Conservation (phyloP, 371 early-diverging fungal species). For the Zychaea mexicana region DNA sequence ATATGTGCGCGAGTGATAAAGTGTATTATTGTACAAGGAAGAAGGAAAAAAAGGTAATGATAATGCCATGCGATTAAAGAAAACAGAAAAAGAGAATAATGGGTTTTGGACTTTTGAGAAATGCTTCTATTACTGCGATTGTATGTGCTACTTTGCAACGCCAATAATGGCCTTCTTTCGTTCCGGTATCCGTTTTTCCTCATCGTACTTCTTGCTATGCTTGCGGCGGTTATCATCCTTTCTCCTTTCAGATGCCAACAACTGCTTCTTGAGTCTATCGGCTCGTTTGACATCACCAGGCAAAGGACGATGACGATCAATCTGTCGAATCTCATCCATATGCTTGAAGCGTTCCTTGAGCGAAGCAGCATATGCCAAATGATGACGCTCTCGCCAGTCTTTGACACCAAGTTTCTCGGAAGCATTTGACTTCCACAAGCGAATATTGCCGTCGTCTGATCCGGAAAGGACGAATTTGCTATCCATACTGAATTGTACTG, state of each 20-base stretch:
- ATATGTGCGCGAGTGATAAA: too few relatives aligned
- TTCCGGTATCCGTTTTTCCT: conserved; percentile 68
- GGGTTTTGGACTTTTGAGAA: not conserved
- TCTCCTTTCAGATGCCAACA: conserved; percentile 75
- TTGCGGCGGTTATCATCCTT: conserved; percentile 87
- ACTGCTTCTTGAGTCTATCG: conserved; percentile 74
- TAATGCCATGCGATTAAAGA: not conserved
- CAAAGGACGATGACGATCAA: conserved; percentile 84
- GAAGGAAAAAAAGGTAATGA: not conserved
- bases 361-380: conserved; percentile 80
- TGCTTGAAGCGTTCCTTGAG: conserved; percentile 95
- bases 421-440: conserved; percentile 97
- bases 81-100: not conserved
- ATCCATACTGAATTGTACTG: conserved; percentile 94
- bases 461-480: conserved; percentile 96
- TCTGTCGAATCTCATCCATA: conserved; percentile 90
- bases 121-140: too few relatives aligned
- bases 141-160: conserved; percentile 62
- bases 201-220: conserved; percentile 71
- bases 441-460: conserved; percentile 97
- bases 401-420: conserved; percentile 83
- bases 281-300: conserved; percentile 86
- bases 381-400: conserved; percentile 81
- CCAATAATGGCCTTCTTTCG: conserved; percentile 82
- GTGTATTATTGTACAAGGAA: conserved; percentile 1